Percentiles rank a stretch among this genome's conserved stretches.
Conservation (phyloP, 768 basidiomycete genomes). For the Lyophyllum atratum region DNA sequence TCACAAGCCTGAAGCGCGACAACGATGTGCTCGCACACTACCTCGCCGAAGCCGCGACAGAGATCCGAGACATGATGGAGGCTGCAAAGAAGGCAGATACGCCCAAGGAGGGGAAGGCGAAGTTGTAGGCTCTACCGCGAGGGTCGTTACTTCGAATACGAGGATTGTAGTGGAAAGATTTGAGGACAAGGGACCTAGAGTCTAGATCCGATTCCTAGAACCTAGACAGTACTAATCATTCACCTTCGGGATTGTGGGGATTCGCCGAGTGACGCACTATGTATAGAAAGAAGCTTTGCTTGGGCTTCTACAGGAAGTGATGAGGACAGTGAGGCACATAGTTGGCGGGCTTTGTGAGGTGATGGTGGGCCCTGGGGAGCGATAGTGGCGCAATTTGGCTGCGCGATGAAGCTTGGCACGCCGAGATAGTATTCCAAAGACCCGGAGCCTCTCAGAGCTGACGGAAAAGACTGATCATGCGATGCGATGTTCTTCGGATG, state of each 20-base stretch:
- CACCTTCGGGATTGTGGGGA: too few species aligned
- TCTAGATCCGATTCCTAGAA: too few species aligned
- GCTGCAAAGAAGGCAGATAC: constrained; percentile 13
- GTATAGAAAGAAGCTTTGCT: too few species aligned
- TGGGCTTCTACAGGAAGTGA: too few species aligned
- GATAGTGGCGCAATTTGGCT: not conserved
- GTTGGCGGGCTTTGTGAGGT: not conserved
- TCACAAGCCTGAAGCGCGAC: constrained; percentile 68
- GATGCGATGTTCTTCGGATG: too few species aligned
- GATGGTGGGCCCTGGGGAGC: not conserved
- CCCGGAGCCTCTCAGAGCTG: too few species aligned
- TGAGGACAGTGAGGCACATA: too few species aligned
- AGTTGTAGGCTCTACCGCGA: not conserved
- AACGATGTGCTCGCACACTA: constrained; percentile 65
- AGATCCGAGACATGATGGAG: constrained; percentile 23
- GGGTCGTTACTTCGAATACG: not conserved
- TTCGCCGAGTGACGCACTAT: too few species aligned
- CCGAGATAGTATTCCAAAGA: not conserved
- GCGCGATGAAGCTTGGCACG: not conserved
- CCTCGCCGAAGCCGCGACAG: constrained; percentile 21
- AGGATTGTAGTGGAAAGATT: not conserved
- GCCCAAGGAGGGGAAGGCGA: constrained; percentile 8
- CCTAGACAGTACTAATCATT: too few species aligned
- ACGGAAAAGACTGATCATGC: too few species aligned
- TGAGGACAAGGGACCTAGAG: not conserved